These are phyloP conservation scores for Nematocida displodere DNA, from an alignment of 371 early-diverging fungal genomes.

Conservation along the genomic window DNA sequence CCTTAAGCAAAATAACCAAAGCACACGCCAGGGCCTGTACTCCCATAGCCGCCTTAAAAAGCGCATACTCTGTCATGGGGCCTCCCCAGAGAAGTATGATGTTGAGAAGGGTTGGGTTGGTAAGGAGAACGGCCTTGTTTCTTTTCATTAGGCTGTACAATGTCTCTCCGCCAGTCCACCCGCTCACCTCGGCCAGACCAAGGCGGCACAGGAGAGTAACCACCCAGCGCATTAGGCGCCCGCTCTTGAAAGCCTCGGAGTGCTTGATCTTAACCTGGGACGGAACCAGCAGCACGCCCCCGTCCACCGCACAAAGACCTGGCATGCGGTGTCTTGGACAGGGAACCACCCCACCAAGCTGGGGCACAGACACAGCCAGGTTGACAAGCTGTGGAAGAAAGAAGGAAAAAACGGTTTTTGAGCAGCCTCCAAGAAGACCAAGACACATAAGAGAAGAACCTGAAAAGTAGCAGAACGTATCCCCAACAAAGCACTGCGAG, in stretches of 20 bases:
- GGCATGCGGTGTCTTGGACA: constrained; percentile 94
- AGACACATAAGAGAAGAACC: constrained; percentile 93
- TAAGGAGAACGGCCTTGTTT: background rate
- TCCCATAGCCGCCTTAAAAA: background rate
- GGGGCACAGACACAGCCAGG: constrained; percentile 83
- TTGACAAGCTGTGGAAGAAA: constrained; percentile 88
- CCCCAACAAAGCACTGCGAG: constrained; percentile 85
- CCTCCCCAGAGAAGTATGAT: constrained; percentile 3
- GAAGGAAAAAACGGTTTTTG: constrained; percentile 80
- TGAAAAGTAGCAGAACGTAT: constrained; percentile 88
- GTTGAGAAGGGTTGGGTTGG: constrained; percentile 40
- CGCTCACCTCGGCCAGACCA: too few species aligned
- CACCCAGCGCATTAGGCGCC: too few species aligned
- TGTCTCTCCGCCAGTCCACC: too few species aligned
- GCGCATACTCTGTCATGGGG: constrained; percentile 6
- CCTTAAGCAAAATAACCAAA: constrained; percentile 24
- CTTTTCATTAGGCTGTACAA: background rate
- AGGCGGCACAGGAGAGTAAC: too few species aligned
- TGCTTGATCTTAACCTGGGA: too few species aligned
- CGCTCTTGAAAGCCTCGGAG: too few species aligned
- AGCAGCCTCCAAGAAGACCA: constrained; percentile 80
- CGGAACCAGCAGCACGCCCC: background rate
- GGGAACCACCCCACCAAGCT: constrained; percentile 80
- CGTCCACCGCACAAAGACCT: background rate
- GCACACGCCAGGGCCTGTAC: constrained; percentile 2